Evolutionary conservation across 2,329 filamentous ascomycete species (phyloP).

Genomic region (Zymoseptoria crescenta): DNA sequence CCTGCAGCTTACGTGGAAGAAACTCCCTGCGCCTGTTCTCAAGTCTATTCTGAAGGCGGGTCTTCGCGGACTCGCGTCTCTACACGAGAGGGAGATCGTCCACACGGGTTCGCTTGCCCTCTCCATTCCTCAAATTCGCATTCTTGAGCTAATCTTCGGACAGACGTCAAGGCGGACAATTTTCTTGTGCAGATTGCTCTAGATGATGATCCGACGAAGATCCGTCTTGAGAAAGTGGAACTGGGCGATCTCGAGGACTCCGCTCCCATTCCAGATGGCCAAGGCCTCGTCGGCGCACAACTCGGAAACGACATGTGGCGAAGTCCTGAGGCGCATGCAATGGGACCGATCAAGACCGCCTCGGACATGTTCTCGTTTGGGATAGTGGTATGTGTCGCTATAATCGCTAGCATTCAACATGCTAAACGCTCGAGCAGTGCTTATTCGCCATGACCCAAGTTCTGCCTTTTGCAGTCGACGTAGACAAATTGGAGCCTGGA

Average conservation of each 20-base stretch:
- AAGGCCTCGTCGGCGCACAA: slow-evolving; percentile 25
- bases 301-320: slow-evolving; percentile 29
- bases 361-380: slow-evolving; percentile 28
- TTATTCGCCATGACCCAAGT: neutral
- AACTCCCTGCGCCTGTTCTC: neutral
- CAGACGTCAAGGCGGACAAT: slow-evolving; percentile 28
- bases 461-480: slow-evolving; percentile 15
- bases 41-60: neutral
- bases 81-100: neutral
- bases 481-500: slow-evolving; percentile 29
- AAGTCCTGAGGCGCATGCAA: slow-evolving; percentile 27
- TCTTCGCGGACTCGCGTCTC: neutral
- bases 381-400: slow-evolving; percentile 10
- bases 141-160: neutral
- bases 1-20: neutral
- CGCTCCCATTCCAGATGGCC: slow-evolving; percentile 28
- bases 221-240: slow-evolving; percentile 18
- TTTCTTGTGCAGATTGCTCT: slow-evolving; percentile 20
- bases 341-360: slow-evolving; percentile 24
- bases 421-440: neutral
- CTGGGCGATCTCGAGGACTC: slow-evolving; percentile 29
- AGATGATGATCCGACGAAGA: slow-evolving; percentile 8
- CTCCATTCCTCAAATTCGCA: neutral
- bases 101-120: neutral
- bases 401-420: neutral